A percentile compares a stretch with the other conserved stretches of the same genome.
phyloP scores from a whole-genome alignment of 192 early-diverging fungal genomes.

The Coemansia sp. region DNA sequence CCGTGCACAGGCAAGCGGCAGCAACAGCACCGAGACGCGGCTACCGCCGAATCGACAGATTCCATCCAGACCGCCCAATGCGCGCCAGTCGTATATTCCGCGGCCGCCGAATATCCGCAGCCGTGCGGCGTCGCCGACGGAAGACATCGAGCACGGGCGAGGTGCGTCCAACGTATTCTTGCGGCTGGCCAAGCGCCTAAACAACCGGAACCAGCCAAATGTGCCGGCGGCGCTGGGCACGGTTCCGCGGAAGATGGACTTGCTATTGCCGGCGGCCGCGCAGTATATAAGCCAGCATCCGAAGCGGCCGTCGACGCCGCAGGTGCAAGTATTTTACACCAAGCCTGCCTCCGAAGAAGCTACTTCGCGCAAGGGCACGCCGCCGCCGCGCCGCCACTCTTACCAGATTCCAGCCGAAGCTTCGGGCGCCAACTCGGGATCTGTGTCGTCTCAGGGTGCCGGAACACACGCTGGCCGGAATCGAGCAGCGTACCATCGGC shows the following conservation, averaged over 20 bases:
- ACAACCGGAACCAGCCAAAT: conserved; percentile 11
- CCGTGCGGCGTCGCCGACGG: conserved; percentile 2
- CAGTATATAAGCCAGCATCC: conserved; percentile 51
- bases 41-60: neutral
- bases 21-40: neutral
- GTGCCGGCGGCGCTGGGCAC: conserved; percentile 23
- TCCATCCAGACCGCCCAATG: conserved; percentile 9
- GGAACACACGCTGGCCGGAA: neutral
- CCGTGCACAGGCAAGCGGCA: conserved; percentile 1
- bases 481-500: neutral
- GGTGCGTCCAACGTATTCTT: conserved; percentile 39
- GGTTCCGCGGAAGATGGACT: conserved; percentile 47
- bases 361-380: conserved; percentile 9
- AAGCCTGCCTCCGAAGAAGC: conserved; percentile 17
- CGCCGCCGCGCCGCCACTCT: conserved; percentile 48
- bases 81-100: conserved; percentile 42
- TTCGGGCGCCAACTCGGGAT: conserved; percentile 3
- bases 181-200: conserved; percentile 42
- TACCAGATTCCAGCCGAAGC: conserved; percentile 27
- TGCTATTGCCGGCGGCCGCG: conserved; percentile 44
- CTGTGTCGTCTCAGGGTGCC: neutral
- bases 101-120: conserved; percentile 23
- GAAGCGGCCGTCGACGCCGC: conserved; percentile 23
- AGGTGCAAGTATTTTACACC: conserved; percentile 42
- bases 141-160: conserved; percentile 1